These are phyloP conservation scores for Fusarium ambrosium DNA, from an alignment of 2,329 filamentous ascomycete genomes.

Conservation along the genomic window DNA sequence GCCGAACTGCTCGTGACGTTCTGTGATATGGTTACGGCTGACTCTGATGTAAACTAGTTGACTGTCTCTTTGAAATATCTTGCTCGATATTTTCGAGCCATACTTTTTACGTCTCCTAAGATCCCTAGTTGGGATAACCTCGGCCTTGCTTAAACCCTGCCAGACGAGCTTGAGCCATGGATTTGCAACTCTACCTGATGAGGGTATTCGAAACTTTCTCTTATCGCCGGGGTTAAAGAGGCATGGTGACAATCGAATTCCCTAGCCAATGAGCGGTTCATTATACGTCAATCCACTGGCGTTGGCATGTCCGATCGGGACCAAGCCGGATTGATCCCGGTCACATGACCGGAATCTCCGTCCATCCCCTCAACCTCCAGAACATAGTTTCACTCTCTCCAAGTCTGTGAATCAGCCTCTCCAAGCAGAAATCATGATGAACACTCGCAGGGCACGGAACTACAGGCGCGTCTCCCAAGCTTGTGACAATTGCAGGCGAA, in stretches of 20 bases:
- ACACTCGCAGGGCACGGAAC: neutral
- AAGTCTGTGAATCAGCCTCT: neutral
- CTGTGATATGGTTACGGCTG: neutral
- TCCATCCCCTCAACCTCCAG: neutral
- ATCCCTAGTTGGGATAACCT: neutral
- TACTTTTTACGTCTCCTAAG: neutral
- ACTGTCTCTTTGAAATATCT: neutral
- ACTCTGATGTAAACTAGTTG: neutral
- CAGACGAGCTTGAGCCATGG: neutral
- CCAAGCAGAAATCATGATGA: neutral
- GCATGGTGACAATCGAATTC: neutral
- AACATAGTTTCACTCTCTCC: neutral
- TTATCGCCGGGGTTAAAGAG: neutral
- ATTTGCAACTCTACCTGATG: neutral
- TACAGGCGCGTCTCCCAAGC: neutral
- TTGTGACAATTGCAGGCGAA: slow-evolving; percentile 11
- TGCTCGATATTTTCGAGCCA: neutral
- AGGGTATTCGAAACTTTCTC: neutral
- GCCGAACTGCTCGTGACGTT: neutral
- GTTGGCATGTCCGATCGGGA: neutral
- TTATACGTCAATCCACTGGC: neutral
- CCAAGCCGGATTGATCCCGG: neutral
- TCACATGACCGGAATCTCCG: neutral
- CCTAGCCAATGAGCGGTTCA: neutral
- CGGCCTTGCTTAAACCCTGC: neutral